Evolutionary conservation across 2,329 filamentous ascomycete genomes (phyloP).

Genomic region (Blastomyces silverae): DNA sequence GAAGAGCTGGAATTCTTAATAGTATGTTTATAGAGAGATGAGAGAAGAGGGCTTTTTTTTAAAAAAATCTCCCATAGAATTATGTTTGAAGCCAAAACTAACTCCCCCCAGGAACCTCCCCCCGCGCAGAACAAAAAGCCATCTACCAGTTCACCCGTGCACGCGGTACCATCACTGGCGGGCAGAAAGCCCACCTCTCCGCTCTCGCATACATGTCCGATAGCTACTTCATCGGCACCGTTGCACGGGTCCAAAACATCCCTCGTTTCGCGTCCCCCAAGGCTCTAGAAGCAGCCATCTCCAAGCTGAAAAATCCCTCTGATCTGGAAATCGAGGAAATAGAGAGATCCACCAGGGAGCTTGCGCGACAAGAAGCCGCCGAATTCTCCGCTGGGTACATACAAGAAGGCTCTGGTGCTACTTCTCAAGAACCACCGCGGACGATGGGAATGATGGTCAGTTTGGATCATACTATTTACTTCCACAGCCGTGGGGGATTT

Average conservation of each 20-base stretch:
- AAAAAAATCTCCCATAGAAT: neutral
- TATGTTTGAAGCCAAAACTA: neutral
- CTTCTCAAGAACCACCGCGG: constrained; percentile 24
- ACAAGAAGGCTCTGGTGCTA: constrained; percentile 17
- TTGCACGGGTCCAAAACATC: constrained; percentile 71
- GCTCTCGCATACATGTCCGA: constrained; percentile 93
- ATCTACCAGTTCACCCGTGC: constrained; percentile 50
- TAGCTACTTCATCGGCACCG: constrained; percentile 86
- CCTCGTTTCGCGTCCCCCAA: constrained; percentile 61
- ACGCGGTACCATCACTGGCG: constrained; percentile 66
- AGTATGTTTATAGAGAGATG: constrained; percentile 32
- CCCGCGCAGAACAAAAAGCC: constrained; percentile 58
- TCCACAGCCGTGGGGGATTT: constrained; percentile 45
- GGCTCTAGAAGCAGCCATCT: constrained; percentile 37
- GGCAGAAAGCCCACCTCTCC: constrained; percentile 71
- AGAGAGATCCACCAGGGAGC: constrained; percentile 35
- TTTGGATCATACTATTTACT: constrained; percentile 48
- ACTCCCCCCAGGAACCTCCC: constrained; percentile 30
- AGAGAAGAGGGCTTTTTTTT: neutral
- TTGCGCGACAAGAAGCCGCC: constrained; percentile 39
- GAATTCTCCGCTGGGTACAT: constrained; percentile 31
- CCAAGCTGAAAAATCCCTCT: constrained; percentile 39
- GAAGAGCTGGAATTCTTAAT: constrained; percentile 52
- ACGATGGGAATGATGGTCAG: constrained; percentile 48
- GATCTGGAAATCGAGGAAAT: constrained; percentile 40